These are phyloP conservation scores for Yarrowia deformans DNA, from an alignment of 805 yeast species.

Conservation along the genomic window DNA sequence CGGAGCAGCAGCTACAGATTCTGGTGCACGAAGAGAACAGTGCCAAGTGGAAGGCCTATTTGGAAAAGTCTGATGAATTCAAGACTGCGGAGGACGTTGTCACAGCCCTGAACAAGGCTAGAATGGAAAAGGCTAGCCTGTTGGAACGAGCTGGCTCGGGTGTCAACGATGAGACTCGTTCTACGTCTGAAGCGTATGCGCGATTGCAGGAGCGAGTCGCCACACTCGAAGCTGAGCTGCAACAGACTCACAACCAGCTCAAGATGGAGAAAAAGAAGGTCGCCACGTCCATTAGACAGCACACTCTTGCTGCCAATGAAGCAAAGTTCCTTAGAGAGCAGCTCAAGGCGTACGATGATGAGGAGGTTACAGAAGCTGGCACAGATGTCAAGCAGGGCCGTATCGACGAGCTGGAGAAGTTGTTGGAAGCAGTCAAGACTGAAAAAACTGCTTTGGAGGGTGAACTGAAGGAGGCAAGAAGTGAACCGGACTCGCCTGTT, in stretches of 20 bases:
- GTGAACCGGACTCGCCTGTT: slow-evolving; percentile 38
- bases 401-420: slow-evolving; percentile 53
- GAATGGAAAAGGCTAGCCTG: slow-evolving; percentile 47
- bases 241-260: slow-evolving; percentile 49
- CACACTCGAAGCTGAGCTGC: slow-evolving; percentile 46
- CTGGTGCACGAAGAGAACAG: slow-evolving; percentile 57
- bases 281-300: slow-evolving; percentile 58
- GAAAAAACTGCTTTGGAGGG: slow-evolving; percentile 58
- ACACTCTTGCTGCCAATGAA: slow-evolving; percentile 62
- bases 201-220: slow-evolving; percentile 42
- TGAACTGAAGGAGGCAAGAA: slow-evolving; percentile 48
- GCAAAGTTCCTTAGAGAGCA: slow-evolving; percentile 64
- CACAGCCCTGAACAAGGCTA: slow-evolving; percentile 50
- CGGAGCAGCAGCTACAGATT: slow-evolving; percentile 60
- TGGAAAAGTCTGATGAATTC: slow-evolving; percentile 53
- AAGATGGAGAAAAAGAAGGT: slow-evolving; percentile 53
- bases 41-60: slow-evolving; percentile 57
- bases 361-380: slow-evolving; percentile 45
- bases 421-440: slow-evolving; percentile 63
- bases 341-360: slow-evolving; percentile 59
- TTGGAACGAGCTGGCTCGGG: slow-evolving; percentile 47
- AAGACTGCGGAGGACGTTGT: slow-evolving; percentile 54
- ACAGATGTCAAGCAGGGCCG: slow-evolving; percentile 44
- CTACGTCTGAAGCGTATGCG: slow-evolving; percentile 48
- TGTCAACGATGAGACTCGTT: slow-evolving; percentile 32